Percentiles rank a stretch among this genome's conserved stretches.
phyloP scores from a whole-genome alignment of 2,329 filamentous ascomycete species.

The Talaromyces pinophilus region DNA sequence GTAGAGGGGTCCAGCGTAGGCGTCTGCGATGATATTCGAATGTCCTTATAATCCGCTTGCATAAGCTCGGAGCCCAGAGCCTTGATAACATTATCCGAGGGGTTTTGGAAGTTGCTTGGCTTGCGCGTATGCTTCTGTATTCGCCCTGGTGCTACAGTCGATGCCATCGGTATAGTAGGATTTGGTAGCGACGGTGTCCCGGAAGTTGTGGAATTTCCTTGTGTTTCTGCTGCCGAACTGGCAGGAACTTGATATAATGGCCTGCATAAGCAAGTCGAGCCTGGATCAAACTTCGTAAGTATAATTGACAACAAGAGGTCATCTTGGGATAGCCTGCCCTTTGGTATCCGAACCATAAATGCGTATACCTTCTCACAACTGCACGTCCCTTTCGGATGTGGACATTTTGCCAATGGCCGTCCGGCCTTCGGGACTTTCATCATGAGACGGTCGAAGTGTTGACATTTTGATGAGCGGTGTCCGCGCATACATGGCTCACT shows the following conservation, averaged over 20 bases:
- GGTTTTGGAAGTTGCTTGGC: conserved; percentile 37
- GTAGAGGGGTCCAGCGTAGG: conserved; percentile 10
- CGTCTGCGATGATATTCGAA: conserved; percentile 30
- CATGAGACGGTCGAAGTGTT: conserved; percentile 52
- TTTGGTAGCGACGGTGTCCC: conserved; percentile 23
- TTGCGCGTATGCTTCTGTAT: conserved; percentile 40
- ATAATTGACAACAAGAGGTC: neutral
- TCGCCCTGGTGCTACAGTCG: conserved; percentile 33
- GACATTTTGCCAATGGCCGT: conserved; percentile 50
- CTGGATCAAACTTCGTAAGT: conserved; percentile 27
- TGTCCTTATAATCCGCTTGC: conserved; percentile 22
- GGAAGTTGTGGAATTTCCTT: conserved; percentile 25
- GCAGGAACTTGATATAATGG: conserved; percentile 44
- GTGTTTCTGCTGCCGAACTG: conserved; percentile 28
- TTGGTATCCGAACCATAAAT: conserved; percentile 49
- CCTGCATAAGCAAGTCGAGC: conserved; percentile 44
- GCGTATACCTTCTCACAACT: conserved; percentile 46
- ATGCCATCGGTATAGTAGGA: conserved; percentile 15
- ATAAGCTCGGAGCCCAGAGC: conserved; percentile 31
- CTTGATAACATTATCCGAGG: conserved; percentile 39
- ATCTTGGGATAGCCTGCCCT: conserved; percentile 34
- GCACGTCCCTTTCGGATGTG: conserved; percentile 47
- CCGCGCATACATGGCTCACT: conserved; percentile 53
- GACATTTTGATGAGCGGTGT: conserved; percentile 53
- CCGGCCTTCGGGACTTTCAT: conserved; percentile 53